Percentiles rank a stretch among this genome's conserved stretches.
Conservation (phyloP, 352 stramenopile genomes). For the Halophytophthora polymorphica region DNA sequence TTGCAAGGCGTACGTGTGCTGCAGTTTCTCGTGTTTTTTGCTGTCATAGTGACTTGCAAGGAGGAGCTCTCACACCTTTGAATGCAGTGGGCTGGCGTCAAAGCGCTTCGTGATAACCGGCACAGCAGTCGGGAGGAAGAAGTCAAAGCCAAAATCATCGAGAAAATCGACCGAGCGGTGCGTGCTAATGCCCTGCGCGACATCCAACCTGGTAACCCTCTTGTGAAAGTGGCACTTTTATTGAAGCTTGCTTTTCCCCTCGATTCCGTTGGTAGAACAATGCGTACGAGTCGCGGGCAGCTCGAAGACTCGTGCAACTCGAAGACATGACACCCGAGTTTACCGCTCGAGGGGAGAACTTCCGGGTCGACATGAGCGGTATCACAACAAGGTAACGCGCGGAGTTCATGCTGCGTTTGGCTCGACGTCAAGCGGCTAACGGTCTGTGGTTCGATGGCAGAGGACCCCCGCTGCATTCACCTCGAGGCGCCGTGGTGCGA, state of each 20-base stretch:
- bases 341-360: conserved; percentile 53
- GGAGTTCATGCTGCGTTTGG: not conserved
- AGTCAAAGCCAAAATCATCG: conserved; percentile 30
- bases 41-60: not conserved
- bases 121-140: conserved; percentile 28
- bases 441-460: conserved; percentile 16
- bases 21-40: not conserved
- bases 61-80: conserved; percentile 1
- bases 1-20: conserved; percentile 23
- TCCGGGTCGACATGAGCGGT: conserved; percentile 65
- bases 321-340: conserved; percentile 60
- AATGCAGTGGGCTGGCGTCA: conserved; percentile 48
- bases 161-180: conserved; percentile 33
- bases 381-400: conserved; percentile 64
- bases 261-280: conserved; percentile 28
- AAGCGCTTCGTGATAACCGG: conserved; percentile 22
- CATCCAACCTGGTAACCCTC: no score
- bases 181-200: not conserved
- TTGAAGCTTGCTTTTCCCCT: not conserved
- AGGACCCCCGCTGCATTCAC: conserved; percentile 56
- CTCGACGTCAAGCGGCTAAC: not conserved
- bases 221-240: no score
- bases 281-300: conserved; percentile 46
- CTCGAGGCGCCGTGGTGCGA: conserved; percentile 49
- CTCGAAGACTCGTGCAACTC: conserved; percentile 47